Conservation (phyloP, 306 rosid genomes). For the Prunus mongolica region DNA sequence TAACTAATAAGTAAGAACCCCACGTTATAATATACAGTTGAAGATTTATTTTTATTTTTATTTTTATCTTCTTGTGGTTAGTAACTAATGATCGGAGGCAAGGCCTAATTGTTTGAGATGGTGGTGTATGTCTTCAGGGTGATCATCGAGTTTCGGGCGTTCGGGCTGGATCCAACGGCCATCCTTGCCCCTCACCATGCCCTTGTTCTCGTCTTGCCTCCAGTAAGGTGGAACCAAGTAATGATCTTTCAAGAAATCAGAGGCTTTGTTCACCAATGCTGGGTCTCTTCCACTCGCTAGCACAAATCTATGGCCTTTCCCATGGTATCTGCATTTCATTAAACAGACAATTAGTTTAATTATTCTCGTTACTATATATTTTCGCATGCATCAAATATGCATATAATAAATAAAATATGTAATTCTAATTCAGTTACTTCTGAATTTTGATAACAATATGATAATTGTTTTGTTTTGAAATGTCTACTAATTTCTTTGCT, state of each 20-base stretch:
- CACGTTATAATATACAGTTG: background rate
- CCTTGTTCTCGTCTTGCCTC: slow-evolving; percentile 83
- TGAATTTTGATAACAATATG: background rate
- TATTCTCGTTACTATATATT: background rate
- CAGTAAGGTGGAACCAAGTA: slow-evolving; percentile 78
- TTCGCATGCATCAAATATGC: background rate
- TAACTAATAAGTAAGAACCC: background rate
- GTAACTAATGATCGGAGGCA: background rate
- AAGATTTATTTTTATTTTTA: background rate
- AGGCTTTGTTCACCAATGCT: slow-evolving; percentile 73
- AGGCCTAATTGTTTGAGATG: slow-evolving; percentile 40
- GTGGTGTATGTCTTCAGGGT: slow-evolving; percentile 49
- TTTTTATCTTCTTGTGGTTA: too few relatives aligned
- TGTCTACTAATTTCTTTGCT: too few relatives aligned
- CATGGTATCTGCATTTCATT: slow-evolving; percentile 60
- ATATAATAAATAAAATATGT: too few relatives aligned
- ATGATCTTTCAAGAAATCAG: slow-evolving; percentile 76
- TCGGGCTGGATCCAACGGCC: slow-evolving; percentile 88
- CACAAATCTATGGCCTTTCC: slow-evolving; percentile 64
- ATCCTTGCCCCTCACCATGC: slow-evolving; percentile 59
- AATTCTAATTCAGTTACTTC: too few relatives aligned
- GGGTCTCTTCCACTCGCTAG: slow-evolving; percentile 80
- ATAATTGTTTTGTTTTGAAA: too few relatives aligned
- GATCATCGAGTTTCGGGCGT: slow-evolving; percentile 57
- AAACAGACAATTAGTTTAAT: background rate